Percentiles rank a stretch among this genome's conserved stretches.
phyloP scores from a whole-genome alignment of 164 flowering plant species.

The Aristolochia contorta region DNA sequence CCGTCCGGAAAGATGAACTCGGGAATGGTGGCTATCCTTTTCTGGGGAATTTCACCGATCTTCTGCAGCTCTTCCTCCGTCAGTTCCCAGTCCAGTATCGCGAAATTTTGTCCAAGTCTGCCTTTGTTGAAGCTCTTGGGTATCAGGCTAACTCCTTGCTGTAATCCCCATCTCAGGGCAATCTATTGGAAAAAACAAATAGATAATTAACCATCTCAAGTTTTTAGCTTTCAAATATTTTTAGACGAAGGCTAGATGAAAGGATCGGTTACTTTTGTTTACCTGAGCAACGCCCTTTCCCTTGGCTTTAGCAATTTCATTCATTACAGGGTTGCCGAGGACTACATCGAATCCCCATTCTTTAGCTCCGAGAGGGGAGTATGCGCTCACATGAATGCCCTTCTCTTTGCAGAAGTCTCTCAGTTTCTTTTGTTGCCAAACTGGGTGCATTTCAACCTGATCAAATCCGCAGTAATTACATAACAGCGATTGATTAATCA shows the following conservation, averaged over 20 bases:
- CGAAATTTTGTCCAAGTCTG: constrained; percentile 19
- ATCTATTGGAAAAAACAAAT: constrained; percentile 9
- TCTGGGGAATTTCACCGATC: constrained; percentile 21
- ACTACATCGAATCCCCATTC: constrained; percentile 17
- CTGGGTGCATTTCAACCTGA: constrained; percentile 32
- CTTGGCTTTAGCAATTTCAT: constrained; percentile 7
- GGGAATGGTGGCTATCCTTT: not conserved
- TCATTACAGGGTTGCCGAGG: not conserved
- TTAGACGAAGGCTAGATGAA: not conserved
- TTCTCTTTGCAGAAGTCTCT: constrained; percentile 19
- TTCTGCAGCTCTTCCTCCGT: constrained; percentile 17
- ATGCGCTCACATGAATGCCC: constrained; percentile 22
- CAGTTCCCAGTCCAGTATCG: constrained; percentile 25
- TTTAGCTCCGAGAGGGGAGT: constrained; percentile 26
- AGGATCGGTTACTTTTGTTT: not conserved
- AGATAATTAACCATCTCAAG: not conserved
- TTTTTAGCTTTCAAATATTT: too few relatives aligned
- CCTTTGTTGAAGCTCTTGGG: constrained; percentile 26
- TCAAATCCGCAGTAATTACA: not conserved
- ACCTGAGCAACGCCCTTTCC: constrained; percentile 13
- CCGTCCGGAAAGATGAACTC: constrained; percentile 15
- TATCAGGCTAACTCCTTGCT: constrained; percentile 22
- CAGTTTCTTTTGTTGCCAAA: constrained; percentile 21
- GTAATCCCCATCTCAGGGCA: constrained; percentile 23
- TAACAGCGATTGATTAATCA: not conserved